Conservation (phyloP, 2,329 filamentous ascomycete species). For the Talaromyces sp. region DNA sequence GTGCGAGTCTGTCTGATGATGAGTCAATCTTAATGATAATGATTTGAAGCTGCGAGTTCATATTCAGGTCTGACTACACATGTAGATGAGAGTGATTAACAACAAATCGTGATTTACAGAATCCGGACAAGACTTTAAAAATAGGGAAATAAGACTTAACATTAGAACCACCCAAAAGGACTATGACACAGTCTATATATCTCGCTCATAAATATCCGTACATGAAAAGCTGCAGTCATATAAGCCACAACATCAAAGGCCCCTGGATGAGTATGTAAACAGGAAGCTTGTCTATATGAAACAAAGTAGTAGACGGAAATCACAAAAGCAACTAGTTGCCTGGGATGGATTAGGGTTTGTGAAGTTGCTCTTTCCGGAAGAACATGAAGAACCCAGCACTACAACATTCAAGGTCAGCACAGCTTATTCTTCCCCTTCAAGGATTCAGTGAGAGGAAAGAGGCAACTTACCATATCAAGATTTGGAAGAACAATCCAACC, state of each 20-base stretch:
- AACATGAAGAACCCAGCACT: slow-evolving; percentile 42
- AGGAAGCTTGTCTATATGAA: background rate
- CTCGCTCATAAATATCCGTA: background rate
- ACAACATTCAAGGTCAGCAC: background rate
- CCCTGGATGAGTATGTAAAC: background rate
- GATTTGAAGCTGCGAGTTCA: background rate
- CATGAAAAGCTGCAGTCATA: background rate
- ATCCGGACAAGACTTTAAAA: background rate
- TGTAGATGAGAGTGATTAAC: background rate
- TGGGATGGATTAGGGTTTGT: slow-evolving; percentile 35
- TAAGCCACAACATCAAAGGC: background rate
- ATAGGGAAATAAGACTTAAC: background rate
- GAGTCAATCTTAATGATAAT: background rate
- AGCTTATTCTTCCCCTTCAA: slow-evolving; percentile 34
- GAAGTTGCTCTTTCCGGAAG: slow-evolving; percentile 46
- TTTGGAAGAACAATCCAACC: slow-evolving; percentile 56
- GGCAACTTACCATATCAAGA: slow-evolving; percentile 54
- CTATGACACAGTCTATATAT: background rate
- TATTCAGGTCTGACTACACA: background rate
- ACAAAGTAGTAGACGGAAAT: background rate
- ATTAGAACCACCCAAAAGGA: background rate
- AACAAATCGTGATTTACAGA: background rate
- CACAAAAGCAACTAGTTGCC: background rate
- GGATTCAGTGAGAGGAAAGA: too few relatives aligned
- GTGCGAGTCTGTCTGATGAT: background rate